A percentile compares a stretch with the other conserved stretches of the same genome.
Conservation (phyloP, 495 filamentous ascomycete species). For the Penicillium cosmopolitanum region DNA sequence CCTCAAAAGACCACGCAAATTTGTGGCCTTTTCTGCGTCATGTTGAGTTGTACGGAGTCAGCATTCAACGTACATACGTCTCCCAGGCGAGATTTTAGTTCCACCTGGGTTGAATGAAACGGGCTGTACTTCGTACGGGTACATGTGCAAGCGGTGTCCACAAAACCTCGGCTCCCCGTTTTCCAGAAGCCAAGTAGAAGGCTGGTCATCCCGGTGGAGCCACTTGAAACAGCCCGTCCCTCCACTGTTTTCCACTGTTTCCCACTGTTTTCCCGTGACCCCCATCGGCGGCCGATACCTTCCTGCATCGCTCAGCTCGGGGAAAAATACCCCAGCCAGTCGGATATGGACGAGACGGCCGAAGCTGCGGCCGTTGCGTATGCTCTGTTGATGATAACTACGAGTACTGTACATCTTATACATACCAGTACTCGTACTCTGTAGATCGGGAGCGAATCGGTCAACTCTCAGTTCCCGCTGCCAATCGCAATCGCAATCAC, state of each 20-base stretch:
- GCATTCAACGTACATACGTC: not conserved
- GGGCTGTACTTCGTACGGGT: not conserved
- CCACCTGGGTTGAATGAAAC: constrained; percentile 8
- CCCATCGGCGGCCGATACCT: constrained; percentile 1
- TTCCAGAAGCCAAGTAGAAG: constrained; percentile 27
- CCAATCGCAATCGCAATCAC: not conserved
- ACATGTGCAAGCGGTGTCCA: not conserved
- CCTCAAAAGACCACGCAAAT: no score
- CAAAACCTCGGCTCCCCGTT: constrained; percentile 23
- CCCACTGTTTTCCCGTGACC: constrained; percentile 16
- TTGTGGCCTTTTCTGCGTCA: not conserved
- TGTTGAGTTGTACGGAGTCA: not conserved
- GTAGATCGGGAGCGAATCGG: not conserved
- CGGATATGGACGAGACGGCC: constrained; percentile 4
- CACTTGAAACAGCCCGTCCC: constrained; percentile 23
- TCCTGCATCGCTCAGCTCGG: not conserved
- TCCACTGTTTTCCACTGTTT: constrained; percentile 9
- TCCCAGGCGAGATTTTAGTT: constrained; percentile 6
- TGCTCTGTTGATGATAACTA: not conserved
- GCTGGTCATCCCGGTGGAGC: constrained; percentile 17
- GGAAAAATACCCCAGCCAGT: constrained; percentile 4
- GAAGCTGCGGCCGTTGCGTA: not conserved
- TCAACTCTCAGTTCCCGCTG: not conserved
- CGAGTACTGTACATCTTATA: no score
- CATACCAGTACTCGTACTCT: constrained; percentile 3